Base-by-base conservation (phyloP, 768 basidiomycete species). In the Lactifluus pinguis region DNA sequence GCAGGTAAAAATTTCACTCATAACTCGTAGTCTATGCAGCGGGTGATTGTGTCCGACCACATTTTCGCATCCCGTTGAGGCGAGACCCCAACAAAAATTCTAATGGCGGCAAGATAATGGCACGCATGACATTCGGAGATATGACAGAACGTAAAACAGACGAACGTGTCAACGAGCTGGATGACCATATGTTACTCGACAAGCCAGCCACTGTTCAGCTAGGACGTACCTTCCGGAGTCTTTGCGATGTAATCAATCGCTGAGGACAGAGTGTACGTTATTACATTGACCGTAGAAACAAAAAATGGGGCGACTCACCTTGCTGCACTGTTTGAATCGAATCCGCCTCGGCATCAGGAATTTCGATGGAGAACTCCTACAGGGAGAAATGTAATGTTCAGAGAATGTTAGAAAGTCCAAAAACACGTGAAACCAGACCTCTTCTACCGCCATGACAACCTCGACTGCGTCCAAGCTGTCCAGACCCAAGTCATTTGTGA, bases 401-500 rank as follows among this genome's bases (percentile, higher is more conserved):
- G 57, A 61, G 44, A 44, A 44, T 57, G 61, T 57, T 49, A 21
- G n/a, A 58, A 38, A 32, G 42, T 3, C 11, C 8, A 25, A 17
- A 1, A 42, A 47, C 19, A 10, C 29, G 49, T 19, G 4, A 44
- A 53, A 38, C 49, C 71, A 49, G 67, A 84, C 87, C 83, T 94
- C 97, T 76, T 99, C 97, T 67, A 99, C 87, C 44, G 95, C 93
- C 94, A 99, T 97, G 68, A 98, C 91, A 30, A 98, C 94, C 74
- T 99, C 97, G 19, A 99, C 95, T 19, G 94, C 83, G 73, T 99
- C 97, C 71, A 99, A 77, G 68, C 94, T 98, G 75, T 99, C 97
- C 36, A 97, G 80, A 34, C 91, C 92, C 54, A 97, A 81, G 78
- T 97, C 92, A 49, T 83, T 79, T 54, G 83, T 75, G 73, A 97